These are phyloP conservation scores for Suillus fuscotomentosus DNA, from an alignment of 768 basidiomycete species.

Conservation along the genomic window DNA sequence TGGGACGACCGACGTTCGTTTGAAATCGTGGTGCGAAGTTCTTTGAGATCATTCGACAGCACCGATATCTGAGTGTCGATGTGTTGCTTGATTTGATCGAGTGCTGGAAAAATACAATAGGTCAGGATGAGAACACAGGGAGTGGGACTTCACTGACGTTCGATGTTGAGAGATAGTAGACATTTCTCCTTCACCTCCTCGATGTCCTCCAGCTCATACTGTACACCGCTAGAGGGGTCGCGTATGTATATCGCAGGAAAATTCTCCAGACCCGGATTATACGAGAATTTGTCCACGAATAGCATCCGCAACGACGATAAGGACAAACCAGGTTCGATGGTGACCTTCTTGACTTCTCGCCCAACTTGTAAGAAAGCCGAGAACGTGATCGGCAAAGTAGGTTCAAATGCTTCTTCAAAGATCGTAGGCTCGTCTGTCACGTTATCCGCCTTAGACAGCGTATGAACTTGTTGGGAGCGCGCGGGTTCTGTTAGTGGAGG, in stretches of 20 bases:
- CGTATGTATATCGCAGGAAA: constrained; percentile 96
- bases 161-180: constrained; percentile 89
- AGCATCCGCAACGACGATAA: constrained; percentile 77
- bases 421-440: constrained; percentile 16
- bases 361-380: constrained; percentile 88
- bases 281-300: constrained; percentile 94
- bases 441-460: constrained; percentile 4
- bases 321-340: constrained; percentile 66
- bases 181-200: constrained; percentile 90
- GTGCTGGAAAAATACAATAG: constrained; percentile 49
- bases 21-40: constrained; percentile 68
- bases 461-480: constrained; percentile 10
- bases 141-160: constrained; percentile 66
- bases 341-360: constrained; percentile 85
- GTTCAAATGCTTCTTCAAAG: constrained; percentile 18
- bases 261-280: constrained; percentile 89
- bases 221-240: constrained; percentile 88
- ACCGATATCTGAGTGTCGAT: constrained; percentile 88
- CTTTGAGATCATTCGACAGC: constrained; percentile 87
- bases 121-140: constrained; percentile 6
- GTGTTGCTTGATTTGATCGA: constrained; percentile 98
- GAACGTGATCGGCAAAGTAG: constrained; percentile 33
- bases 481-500: constrained; percentile 46
- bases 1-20: constrained; percentile 53
- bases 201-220: constrained; percentile 94